Evolutionary conservation across 2,329 filamentous ascomycete species (phyloP).

Genomic region (Colletotrichum sp.): DNA sequence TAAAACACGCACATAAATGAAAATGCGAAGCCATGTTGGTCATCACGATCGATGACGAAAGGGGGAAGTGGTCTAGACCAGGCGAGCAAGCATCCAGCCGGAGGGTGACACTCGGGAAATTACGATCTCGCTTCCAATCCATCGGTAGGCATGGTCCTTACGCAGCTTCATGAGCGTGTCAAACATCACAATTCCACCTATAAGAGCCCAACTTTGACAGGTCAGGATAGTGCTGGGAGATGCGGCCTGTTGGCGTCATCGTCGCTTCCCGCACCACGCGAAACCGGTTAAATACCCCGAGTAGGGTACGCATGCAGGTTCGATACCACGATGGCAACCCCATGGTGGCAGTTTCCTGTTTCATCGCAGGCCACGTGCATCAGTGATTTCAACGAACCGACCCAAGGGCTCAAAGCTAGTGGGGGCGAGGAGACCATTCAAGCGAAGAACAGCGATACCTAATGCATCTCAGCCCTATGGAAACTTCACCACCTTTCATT

Average conservation of each 20-base stretch:
- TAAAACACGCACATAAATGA: not conserved
- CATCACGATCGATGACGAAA: not conserved
- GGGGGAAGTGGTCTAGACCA: not conserved
- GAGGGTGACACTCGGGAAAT: not conserved
- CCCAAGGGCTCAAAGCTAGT: not conserved
- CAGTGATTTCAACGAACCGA: not conserved
- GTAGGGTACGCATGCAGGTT: not conserved
- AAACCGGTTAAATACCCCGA: not conserved
- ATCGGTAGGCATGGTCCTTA: not conserved
- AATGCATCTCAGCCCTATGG: not conserved
- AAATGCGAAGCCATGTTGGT: not conserved
- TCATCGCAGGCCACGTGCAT: not conserved
- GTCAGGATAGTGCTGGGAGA: not conserved
- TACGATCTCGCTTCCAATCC: not conserved
- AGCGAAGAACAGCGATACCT: not conserved
- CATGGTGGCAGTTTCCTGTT: not conserved
- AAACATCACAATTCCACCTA: not conserved
- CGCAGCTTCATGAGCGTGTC: not conserved
- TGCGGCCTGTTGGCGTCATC: not conserved
- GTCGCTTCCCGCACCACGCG: not conserved
- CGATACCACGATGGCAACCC: not conserved
- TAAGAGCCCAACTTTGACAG: not conserved
- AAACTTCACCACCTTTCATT: not conserved
- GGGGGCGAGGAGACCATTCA: not conserved
- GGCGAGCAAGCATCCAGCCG: not conserved